phyloP scores from a whole-genome alignment of 1,139 yeast genomes.

The Kluyveromyces sp. region DNA sequence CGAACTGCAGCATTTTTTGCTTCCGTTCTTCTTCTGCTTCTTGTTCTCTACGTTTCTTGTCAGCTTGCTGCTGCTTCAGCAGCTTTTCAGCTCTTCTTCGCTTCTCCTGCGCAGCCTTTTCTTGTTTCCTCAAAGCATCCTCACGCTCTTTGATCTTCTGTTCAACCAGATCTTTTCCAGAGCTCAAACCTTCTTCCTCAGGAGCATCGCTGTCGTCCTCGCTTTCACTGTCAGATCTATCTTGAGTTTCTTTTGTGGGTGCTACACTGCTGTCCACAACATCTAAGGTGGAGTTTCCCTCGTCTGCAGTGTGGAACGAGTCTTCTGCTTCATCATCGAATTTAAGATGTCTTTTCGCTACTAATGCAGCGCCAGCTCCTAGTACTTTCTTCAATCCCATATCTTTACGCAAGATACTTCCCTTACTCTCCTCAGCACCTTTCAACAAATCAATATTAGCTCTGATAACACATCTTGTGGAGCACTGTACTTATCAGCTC shows the following conservation, averaged over 20 bases:
- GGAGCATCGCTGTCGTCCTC: constrained; percentile 34
- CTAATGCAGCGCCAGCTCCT: constrained; percentile 6
- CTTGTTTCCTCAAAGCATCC: constrained; percentile 34
- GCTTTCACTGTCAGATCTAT: constrained; percentile 15
- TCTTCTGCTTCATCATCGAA: constrained; percentile 15
- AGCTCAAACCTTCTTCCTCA: constrained; percentile 33
- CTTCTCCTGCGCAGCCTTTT: constrained; percentile 40
- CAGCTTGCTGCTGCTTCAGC: constrained; percentile 40
- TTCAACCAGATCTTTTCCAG: constrained; percentile 30
- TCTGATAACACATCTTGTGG: too few species aligned
- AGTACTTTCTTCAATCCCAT: constrained; percentile 5
- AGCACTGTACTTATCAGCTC: too few species aligned
- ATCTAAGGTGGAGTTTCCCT: constrained; percentile 9
- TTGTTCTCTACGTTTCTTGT: constrained; percentile 29
- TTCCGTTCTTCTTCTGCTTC: constrained; percentile 23
- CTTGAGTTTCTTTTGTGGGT: background rate
- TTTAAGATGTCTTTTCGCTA: constrained; percentile 15
- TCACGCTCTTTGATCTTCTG: constrained; percentile 34
- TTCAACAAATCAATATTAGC: too few species aligned
- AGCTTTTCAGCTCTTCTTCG: constrained; percentile 44
- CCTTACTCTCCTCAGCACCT: background rate
- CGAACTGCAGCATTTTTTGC: constrained; percentile 26
- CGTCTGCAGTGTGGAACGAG: constrained; percentile 18
- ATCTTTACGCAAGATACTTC: background rate
- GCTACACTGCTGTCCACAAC: constrained; percentile 1